Percentiles rank a stretch among this genome's conserved stretches.
Evolutionary conservation across 129 eudicot genomes (phyloP).

Genomic region (Lactuca sativa): DNA sequence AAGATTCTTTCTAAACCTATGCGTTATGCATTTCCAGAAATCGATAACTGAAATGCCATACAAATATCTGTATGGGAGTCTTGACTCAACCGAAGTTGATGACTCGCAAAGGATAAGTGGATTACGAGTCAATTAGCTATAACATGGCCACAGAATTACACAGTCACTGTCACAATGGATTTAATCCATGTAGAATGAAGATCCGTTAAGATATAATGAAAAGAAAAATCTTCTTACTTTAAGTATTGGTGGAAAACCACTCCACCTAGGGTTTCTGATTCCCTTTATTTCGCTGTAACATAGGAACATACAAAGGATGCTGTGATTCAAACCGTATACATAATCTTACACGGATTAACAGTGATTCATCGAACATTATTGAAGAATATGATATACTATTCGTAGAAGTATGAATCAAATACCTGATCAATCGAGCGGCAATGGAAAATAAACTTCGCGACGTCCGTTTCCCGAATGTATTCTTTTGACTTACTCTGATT

Average conservation of each 20-base stretch:
- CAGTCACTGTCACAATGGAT: neutral
- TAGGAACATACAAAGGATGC: slow-evolving; percentile 2
- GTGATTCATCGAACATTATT: neutral
- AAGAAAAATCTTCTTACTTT: slow-evolving; percentile 1
- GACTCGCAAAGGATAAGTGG: neutral
- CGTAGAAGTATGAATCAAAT: slow-evolving; percentile 6
- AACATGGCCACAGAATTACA: neutral
- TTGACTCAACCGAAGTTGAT: neutral
- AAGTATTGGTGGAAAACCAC: neutral
- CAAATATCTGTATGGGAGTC: neutral
- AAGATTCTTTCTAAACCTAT: slow-evolving; percentile 1
- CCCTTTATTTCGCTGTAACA: neutral
- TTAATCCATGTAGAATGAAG: neutral
- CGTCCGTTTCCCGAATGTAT: neutral
- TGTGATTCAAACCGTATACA: slow-evolving; percentile 8
- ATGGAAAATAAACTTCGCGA: neutral
- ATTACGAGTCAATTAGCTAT: neutral
- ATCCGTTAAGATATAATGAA: neutral
- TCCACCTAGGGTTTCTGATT: slow-evolving; percentile 24
- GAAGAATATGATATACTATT: neutral
- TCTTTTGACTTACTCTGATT: neutral
- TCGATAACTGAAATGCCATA: neutral
- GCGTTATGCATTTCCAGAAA: neutral
- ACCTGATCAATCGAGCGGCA: slow-evolving; percentile 14
- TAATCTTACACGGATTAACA: neutral